These are phyloP conservation scores for peach (Prunus persica) DNA, from an alignment of 306 rosid genomes.

Conservation along the genomic window Prunus_persica_NCBIv2 NC_034016.1:20429501-20430000, in stretches of 20 bases:
- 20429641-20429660: conserved; percentile 77
- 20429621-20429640: conserved; percentile 58
- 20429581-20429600: conserved; percentile 60
- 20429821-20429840: not conserved
- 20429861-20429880: not conserved
- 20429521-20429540: not conserved
- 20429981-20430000: not conserved
- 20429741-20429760: conserved; percentile 1
- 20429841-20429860: not conserved
- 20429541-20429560: not conserved
- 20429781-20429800: not conserved
- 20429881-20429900: not conserved
- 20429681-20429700: conserved; percentile 74
- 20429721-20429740: conserved; percentile 17
- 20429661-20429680: conserved; percentile 79
- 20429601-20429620: conserved; percentile 81
- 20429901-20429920: not conserved
- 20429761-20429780: conserved; percentile 9
- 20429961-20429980: not conserved
- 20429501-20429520: not conserved
- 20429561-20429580: not conserved
- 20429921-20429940: not conserved
- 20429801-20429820: not conserved
- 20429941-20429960: not conserved
- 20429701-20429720: conserved; percentile 64